phyloP scores from a whole-genome alignment of 2,329 filamentous ascomycete genomes.

The Ophiognomonia clavigignenti-juglandacearum region DNA sequence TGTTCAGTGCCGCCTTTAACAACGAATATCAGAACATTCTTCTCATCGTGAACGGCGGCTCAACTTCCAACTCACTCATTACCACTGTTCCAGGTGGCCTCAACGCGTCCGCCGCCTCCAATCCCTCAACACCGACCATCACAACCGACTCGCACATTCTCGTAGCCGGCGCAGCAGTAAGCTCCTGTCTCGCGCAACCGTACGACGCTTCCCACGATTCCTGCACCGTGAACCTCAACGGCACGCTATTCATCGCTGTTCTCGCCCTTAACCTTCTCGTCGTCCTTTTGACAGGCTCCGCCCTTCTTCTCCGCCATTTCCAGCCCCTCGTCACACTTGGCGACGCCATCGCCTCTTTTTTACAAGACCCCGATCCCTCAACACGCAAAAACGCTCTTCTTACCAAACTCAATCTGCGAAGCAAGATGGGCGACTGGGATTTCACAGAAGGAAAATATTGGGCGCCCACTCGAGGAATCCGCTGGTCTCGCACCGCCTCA shows the following conservation, averaged over 20 bases:
- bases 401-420: constrained; percentile 39
- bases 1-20: constrained; percentile 28
- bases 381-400: constrained; percentile 41
- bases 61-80: constrained; percentile 27
- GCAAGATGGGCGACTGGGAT: constrained; percentile 39
- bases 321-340: constrained; percentile 44
- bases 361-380: constrained; percentile 37
- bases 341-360: constrained; percentile 46
- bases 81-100: constrained; percentile 21
- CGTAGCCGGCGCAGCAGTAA: constrained; percentile 23
- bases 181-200: constrained; percentile 29
- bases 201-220: constrained; percentile 16
- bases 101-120: neutral
- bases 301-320: constrained; percentile 28
- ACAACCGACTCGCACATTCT: constrained; percentile 11
- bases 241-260: constrained; percentile 35
- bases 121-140: neutral
- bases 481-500: constrained; percentile 42
- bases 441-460: constrained; percentile 38
- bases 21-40: constrained; percentile 29
- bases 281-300: constrained; percentile 30
- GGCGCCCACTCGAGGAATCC: constrained; percentile 30
- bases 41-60: constrained; percentile 25
- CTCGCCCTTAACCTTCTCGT: constrained; percentile 37
- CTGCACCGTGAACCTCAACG: constrained; percentile 39